Base-by-base conservation (phyloP, 139 green algal genomes). In the Chlamydomonas incerta region DNA sequence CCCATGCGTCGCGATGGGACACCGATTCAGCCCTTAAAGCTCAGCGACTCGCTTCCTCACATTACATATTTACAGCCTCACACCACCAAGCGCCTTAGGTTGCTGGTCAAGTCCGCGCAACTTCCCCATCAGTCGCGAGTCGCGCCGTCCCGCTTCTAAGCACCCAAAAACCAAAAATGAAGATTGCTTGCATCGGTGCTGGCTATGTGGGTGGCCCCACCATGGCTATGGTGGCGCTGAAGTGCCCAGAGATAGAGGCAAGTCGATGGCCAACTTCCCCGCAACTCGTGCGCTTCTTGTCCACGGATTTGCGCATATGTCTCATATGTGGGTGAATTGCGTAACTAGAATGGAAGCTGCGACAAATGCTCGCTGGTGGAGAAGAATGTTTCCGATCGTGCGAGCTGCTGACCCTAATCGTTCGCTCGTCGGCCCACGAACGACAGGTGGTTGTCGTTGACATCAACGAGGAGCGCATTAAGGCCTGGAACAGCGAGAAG, bases 181-280 rank as follows among this genome's bases (percentile, higher is more conserved):
- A 96, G 82, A 96, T 97, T 29, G 91, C 87, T 1, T 97, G 95
- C 86, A 97, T 97, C 46, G 95, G 95, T 1, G 95, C 95, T 65
- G 95, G 95, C 31, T 97, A 97, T 88, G 96, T 99, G 47, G 96
- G 96, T 14, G 96, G 95, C 34, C 96, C 96, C 26, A 98, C 96
- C 4, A 98, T 98, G 96, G 95, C 95, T 4, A 95, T 98, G 91
- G 98, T 99, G 66, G 98, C 97, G 47, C 85, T 96, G 33, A 99
- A 99, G 87, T 99, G 96, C 83, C 97, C 97, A 0, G 93, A 99
- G 29, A 97, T 99, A 52, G 87, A 98, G 91, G 97, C 99, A 60
- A 60, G 47, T 26, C 70, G 52, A 81, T 11, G 15, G 41, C 15
- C 69, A 67, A 26, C 55, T 5, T 26, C 20, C 55, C 2, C 8